Evolutionary conservation across 208 protist genomes (phyloP), one percentile per base, ranked within the genome.

Genomic region (Kentomonas sorsogonicus): DNA sequence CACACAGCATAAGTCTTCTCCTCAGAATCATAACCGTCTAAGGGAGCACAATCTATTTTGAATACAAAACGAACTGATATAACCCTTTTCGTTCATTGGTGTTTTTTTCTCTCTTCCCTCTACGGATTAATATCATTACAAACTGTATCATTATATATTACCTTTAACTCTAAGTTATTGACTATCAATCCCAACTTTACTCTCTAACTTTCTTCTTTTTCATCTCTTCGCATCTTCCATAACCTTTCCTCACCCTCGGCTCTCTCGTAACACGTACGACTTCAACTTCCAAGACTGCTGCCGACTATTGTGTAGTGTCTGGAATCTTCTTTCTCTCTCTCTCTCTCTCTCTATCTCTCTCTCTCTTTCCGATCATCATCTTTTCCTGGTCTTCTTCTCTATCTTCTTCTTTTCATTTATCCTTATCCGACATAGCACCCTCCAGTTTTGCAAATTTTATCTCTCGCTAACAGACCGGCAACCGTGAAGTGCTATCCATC

Each of bases 291-390:
- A 66, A 34, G 57, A 74, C 63, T 48, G 57, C 27, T 55, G 67
- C 51, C 78, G 70, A 26, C 74, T 91, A 23, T 53, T 94, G 43
- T 74, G 45, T 33, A 20, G 9, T 40, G 23, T 23, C 13, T 22
- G 9, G 5, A 55, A 4, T 23, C 44, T 79, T 84, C 5, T 26
- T 47, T 20, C 10, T 20, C 3, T 56, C 18, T 23, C n/a, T 56
- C 4, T 18, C 6, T 15, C 13, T 9, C 43, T 56, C 13, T 43
- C 20, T 31, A 22, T 29, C 30, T 47, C 3, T 62, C 7, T 52
- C 36, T 39, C 25, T 91, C 82, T 3, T 94, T 86, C 38, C 79
- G 88, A 29, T n/a, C n/a, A n/a, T n/a, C n/a, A n/a, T n/a, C n/a
- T n/a, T n/a, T n/a, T n/a, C n/a, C n/a, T n/a, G n/a, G n/a, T n/a